These are phyloP conservation scores for Prototheca stagnorum DNA, from an alignment of 163 green algal species.

Conservation along the genomic window DNA sequence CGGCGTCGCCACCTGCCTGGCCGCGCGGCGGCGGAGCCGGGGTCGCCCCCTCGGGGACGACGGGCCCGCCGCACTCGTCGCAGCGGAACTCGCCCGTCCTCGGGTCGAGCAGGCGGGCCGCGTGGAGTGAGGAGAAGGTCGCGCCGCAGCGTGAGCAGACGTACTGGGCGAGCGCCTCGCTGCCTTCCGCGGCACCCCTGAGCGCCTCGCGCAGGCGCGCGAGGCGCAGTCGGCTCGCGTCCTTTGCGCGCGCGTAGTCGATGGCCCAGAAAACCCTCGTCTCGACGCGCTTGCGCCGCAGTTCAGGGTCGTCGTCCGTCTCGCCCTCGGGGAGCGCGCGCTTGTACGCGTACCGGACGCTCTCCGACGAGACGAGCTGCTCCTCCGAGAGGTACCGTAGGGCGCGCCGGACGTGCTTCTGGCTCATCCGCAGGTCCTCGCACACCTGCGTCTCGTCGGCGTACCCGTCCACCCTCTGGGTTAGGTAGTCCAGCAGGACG, in stretches of 20 bases:
- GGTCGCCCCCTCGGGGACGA: no score
- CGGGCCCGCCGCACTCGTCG: conserved; percentile 20
- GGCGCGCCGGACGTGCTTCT: conserved; percentile 19
- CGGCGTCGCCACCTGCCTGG: neutral
- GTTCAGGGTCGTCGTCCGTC: conserved; percentile 6
- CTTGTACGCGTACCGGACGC: conserved; percentile 8
- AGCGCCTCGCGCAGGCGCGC: conserved; percentile 19
- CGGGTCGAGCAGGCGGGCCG: conserved; percentile 17
- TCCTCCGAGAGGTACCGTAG: conserved; percentile 17
- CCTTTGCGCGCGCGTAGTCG: conserved; percentile 20
- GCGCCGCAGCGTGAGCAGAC: conserved; percentile 19
- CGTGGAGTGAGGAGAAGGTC: conserved; percentile 22
- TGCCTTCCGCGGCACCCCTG: conserved; percentile 4
- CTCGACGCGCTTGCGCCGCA: conserved; percentile 3
- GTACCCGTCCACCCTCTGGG: conserved; percentile 16
- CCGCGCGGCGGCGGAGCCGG: no score
- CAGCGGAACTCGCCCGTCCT: conserved; percentile 19
- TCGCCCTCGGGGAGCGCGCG: neutral
- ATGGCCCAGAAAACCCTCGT: conserved; percentile 19
- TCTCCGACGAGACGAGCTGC: conserved; percentile 11
- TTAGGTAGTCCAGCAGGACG: conserved; percentile 26
- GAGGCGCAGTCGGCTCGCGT: conserved; percentile 21
- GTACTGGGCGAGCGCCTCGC: conserved; percentile 17
- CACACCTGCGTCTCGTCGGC: conserved; percentile 12
- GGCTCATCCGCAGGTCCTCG: conserved; percentile 9